Evolutionary conservation across 352 stramenopile species (phyloP).

Genomic region (Globisporangium recalcitrans): DNA sequence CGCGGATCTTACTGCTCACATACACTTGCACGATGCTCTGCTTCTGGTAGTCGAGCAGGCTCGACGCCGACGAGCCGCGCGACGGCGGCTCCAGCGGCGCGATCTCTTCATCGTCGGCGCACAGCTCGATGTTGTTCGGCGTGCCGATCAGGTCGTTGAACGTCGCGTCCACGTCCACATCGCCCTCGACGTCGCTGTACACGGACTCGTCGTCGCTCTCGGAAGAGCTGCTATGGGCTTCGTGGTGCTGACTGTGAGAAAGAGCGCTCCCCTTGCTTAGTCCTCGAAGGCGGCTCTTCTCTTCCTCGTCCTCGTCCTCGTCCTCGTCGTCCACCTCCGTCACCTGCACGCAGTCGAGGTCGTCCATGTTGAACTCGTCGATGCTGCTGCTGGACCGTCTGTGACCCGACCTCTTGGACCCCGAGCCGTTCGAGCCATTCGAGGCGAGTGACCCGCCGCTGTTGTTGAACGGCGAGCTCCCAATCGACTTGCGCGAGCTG

Average conservation of each 20-base stretch:
- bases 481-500: constrained; percentile 53
- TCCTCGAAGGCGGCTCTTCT: constrained; percentile 20
- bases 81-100: constrained; percentile 26
- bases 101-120: constrained; percentile 62
- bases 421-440: constrained; percentile 22
- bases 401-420: constrained; percentile 26
- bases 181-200: constrained; percentile 78
- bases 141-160: constrained; percentile 79
- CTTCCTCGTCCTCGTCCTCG: constrained; percentile 50
- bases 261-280: constrained; percentile 17
- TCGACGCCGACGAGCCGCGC: constrained; percentile 24
- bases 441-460: constrained; percentile 44
- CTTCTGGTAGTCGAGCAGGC: constrained; percentile 19
- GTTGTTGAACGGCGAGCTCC: constrained; percentile 31
- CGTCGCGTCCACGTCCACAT: constrained; percentile 85
- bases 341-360: constrained; percentile 71
- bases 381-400: constrained; percentile 18
- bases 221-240: constrained; percentile 19
- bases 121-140: constrained; percentile 47
- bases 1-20: constrained; percentile 84
- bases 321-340: constrained; percentile 73
- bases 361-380: constrained; percentile 67
- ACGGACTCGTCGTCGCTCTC: constrained; percentile 57
- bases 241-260: constrained; percentile 25
- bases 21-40: constrained; percentile 73